These are phyloP conservation scores for Leishmania major DNA, from an alignment of 208 protist species.

Conservation along the genomic window DNA sequence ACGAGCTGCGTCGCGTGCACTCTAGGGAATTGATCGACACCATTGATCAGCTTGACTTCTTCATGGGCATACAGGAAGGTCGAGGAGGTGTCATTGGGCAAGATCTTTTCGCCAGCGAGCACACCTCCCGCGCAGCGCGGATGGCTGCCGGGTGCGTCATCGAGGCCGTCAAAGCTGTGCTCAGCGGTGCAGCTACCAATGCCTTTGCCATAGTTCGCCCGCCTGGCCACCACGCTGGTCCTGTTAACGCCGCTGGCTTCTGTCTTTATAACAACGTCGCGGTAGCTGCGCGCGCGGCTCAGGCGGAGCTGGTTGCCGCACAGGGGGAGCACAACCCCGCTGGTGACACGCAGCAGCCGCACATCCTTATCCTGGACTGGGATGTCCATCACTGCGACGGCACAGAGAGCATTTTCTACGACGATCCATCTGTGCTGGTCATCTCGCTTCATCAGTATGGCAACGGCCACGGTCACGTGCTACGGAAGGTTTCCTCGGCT, in stretches of 20 bases:
- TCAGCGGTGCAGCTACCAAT: constrained; percentile 63
- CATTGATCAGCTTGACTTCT: constrained; percentile 79
- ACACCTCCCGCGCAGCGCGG: constrained; percentile 68
- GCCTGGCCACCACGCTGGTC: constrained; percentile 84
- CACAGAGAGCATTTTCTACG: constrained; percentile 93
- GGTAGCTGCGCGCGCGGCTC: constrained; percentile 82
- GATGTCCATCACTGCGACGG: constrained; percentile 97
- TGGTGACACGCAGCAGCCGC: constrained; percentile 20
- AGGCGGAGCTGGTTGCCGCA: constrained; percentile 43
- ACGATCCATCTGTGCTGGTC: constrained; percentile 91
- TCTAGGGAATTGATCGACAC: constrained; percentile 63
- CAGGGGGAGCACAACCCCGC: not conserved
- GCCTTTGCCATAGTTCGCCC: constrained; percentile 89
- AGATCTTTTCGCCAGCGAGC: constrained; percentile 75
- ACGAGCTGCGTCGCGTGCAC: constrained; percentile 83
- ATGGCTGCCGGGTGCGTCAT: constrained; percentile 75
- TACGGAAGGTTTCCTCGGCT: constrained; percentile 47
- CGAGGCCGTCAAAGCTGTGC: constrained; percentile 65
- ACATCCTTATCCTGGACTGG: constrained; percentile 94
- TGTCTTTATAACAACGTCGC: constrained; percentile 95
- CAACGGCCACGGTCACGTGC: constrained; percentile 60
- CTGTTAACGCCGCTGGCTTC: constrained; percentile 73
- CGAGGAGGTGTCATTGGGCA: constrained; percentile 47
- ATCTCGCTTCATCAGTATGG: constrained; percentile 94
- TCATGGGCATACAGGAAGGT: constrained; percentile 34